Base-by-base conservation (phyloP, 1,139 yeast genomes). In the Pichia kudriavzevii region DNA sequence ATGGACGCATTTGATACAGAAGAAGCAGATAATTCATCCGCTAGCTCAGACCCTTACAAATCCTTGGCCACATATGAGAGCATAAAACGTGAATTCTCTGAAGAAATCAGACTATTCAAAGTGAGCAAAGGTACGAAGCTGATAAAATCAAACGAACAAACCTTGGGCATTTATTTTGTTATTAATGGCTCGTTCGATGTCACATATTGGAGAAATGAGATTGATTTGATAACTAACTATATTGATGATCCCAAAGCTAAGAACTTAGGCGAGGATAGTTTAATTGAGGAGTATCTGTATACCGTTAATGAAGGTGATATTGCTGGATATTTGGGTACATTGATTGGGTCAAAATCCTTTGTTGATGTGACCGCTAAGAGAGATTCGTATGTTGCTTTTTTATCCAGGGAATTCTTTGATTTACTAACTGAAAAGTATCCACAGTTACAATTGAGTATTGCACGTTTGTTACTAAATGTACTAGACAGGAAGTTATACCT, bases 241-340 rank as follows among this genome's bases (percentile, higher is more conserved):
- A 44, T 55, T 8, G 58, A 58, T 26, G 42, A 39, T 17, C 26
- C 29, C 3, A 56, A 31, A 16, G 28, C 20, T 23, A 21, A 26
- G 13, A 12, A 15, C 2, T 26, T 30, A n/a, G 21, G 13, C 2
- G 34, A 32, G 5, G 40, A 31, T 10, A 42, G 51, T 13, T 48
- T 47, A 7, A 47, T 48, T 5, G 70, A 69, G 36, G 63, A 63
- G 27, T 57, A 58, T 15, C 56, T 83, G 3, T 80, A 77, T 48
- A 67, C 75, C 0, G 79, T 85, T 2, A 61, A 68, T 22, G 66
- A 80, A 4, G 97, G 97, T 5, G 94, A 94, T 2, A 58, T 91
- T 14, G 93, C 93, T 0, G 97, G 98, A 0, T 88, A 84, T 51
- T 59, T 88, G 35, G 84, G 94, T 3, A 72, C 94, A 0, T 61